A percentile compares a stretch with the other conserved stretches of the same genome.
These are phyloP conservation scores for Chrysanthemum lavandulifolium DNA, from an alignment of 129 eudicot species.

Conservation along the genomic window DNA sequence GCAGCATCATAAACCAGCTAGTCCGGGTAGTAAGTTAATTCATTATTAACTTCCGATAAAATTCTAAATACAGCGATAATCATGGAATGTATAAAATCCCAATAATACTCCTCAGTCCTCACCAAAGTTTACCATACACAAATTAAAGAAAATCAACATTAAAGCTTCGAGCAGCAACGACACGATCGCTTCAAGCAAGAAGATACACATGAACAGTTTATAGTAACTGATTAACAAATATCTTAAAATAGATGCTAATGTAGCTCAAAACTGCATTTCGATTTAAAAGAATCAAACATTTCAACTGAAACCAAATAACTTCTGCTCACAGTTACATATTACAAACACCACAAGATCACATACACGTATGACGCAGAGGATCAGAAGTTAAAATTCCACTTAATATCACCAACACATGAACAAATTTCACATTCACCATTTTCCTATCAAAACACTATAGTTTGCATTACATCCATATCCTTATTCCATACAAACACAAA, in stretches of 20 bases:
- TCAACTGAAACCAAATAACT: not conserved
- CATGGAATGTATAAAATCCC: not conserved
- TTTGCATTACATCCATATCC: slow-evolving; percentile 24
- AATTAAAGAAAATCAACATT: not conserved
- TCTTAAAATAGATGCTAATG: not conserved
- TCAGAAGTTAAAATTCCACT: not conserved
- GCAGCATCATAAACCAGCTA: not conserved
- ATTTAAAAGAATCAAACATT: slow-evolving; percentile 7
- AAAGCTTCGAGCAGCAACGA: slow-evolving; percentile 12
- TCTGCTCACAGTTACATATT: not conserved
- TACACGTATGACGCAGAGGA: not conserved
- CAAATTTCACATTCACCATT: slow-evolving; percentile 8
- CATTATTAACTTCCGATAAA: not conserved
- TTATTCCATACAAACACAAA: slow-evolving; percentile 26
- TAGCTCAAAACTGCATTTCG: slow-evolving; percentile 4
- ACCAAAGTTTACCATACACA: not conserved
- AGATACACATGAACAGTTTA: not conserved
- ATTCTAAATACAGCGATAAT: not conserved
- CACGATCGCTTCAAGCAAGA: not conserved
- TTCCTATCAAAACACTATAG: slow-evolving; percentile 16
- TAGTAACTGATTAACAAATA: slow-evolving; percentile 3
- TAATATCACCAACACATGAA: slow-evolving; percentile 24
- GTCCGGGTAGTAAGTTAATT: not conserved
- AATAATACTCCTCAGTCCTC: not conserved
- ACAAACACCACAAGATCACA: slow-evolving; percentile 13